Evolutionary conservation across 495 filamentous ascomycete genomes (phyloP), one percentile per base, ranked within the genome.

Genomic region (Penicillium argentinense): DNA sequence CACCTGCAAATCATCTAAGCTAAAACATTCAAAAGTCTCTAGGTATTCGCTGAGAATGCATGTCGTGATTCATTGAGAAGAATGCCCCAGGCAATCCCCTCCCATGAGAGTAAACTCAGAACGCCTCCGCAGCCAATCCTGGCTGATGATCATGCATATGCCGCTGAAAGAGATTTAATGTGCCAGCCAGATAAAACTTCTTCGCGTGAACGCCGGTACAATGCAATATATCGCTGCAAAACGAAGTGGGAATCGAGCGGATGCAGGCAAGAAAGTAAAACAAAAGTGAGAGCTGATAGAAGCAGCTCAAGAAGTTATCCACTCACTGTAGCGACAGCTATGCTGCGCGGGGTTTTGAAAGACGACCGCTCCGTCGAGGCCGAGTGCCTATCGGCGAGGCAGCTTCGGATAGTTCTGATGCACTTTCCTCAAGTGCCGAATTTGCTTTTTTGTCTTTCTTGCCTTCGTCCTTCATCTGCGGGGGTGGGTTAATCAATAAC

Each of bases 171-270:
- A 16, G 11, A 46, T 19, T 22, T 39, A 26, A 47, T 25, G 29
- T 34, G 24, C 28, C 51, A 54, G 43, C 33, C 18, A 33, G 17
- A 9, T 36, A n/a, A 36, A 36, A 9, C 51, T 49, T 47, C 27
- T 57, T 36, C 52, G 43, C 39, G 34, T 52, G 21, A 62, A 62
- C 59, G 56, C 59, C 46, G 30, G 53, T 40, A 39, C 45, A 43
- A 62, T 62, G 59, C 59, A 62, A 42, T 53, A 25, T 51, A 54
- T 49, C 58, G 55, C 51, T 56, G 37, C 42, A 54, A 42, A 56
- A 9, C 36, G 23, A 41, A 23, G 45, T 28, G 16, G 39, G 16
- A 42, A 42, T 19, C 18, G 19, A 47, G 24, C n/a, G 25, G 39
- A 39, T 43, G 41, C 36, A 28, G 19, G 18, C 16, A 7, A 27